Percentiles rank a stretch among this genome's conserved stretches.
phyloP scores from a whole-genome alignment of 169 alveolate genomes.

The Ichthyophthirius multifiliis region DNA sequence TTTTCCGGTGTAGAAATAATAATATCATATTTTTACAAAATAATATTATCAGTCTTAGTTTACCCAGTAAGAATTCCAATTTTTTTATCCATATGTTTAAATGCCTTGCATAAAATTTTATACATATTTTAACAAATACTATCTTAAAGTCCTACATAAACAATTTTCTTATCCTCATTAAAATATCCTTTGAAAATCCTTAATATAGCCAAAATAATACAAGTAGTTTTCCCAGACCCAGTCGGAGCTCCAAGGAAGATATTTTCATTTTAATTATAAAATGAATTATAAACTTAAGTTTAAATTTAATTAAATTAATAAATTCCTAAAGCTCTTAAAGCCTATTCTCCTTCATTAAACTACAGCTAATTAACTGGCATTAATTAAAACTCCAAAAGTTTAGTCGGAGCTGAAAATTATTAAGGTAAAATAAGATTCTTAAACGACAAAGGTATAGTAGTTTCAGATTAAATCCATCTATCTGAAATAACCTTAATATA shows the following conservation, averaged over 20 bases:
- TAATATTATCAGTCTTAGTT: constrained; percentile 78
- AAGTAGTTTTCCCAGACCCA: constrained; percentile 84
- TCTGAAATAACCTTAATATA: constrained; percentile 96
- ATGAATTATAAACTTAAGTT: constrained; percentile 66
- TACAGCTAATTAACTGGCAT: constrained; percentile 89
- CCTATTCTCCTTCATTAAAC: constrained; percentile 83
- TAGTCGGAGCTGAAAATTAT: constrained; percentile 92
- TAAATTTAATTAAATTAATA: constrained; percentile 77
- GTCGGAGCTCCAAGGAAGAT: constrained; percentile 93
- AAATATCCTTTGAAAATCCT: constrained; percentile 70
- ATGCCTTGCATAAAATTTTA: constrained; percentile 21
- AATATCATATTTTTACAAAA: constrained; percentile 73
- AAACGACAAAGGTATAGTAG: constrained; percentile 85
- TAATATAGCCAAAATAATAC: constrained; percentile 90
- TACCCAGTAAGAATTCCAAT: constrained; percentile 85
- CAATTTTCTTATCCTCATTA: constrained; percentile 61
- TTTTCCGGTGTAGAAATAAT: constrained; percentile 91
- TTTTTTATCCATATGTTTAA: constrained; percentile 64
- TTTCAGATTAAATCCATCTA: constrained; percentile 91
- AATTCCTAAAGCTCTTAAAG: constrained; percentile 20
- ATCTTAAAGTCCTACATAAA: constrained; percentile 71
- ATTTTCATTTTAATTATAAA: constrained; percentile 86
- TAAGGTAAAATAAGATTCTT: constrained; percentile 92
- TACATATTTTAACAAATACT: constrained; percentile 52
- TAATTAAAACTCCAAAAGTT: constrained; percentile 94